Conservation (phyloP, 2,329 filamentous ascomycete species). For the Pseudogymnoascus sp. region DNA sequence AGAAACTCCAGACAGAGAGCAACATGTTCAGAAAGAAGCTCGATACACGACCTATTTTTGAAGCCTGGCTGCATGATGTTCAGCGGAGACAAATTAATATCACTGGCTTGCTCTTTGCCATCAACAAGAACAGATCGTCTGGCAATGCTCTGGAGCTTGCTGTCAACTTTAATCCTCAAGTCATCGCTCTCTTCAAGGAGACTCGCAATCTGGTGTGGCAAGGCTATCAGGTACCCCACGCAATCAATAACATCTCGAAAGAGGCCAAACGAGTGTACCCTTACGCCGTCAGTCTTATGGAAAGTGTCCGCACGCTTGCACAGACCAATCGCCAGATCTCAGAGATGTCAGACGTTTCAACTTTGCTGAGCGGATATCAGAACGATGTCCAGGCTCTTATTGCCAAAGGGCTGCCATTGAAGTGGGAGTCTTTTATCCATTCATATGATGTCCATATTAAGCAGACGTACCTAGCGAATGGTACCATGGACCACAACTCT, state of each 20-base stretch:
- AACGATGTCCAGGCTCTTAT: constrained; percentile 83
- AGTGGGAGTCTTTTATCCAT: constrained; percentile 98
- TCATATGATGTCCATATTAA: constrained; percentile 86
- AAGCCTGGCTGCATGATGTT: constrained; percentile 90
- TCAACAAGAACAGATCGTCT: constrained; percentile 79
- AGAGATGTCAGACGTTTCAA: constrained; percentile 78
- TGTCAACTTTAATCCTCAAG: constrained; percentile 95
- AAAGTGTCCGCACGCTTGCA: constrained; percentile 88
- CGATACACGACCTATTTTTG: constrained; percentile 86
- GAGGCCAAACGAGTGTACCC: constrained; percentile 98
- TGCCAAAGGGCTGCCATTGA: constrained; percentile 76
- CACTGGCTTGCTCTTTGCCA: constrained; percentile 82
- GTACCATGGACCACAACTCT: constrained; percentile 44
- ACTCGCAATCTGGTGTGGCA: constrained; percentile 94
- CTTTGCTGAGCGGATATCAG: constrained; percentile 82
- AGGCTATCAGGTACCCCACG: constrained; percentile 87
- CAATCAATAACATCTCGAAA: constrained; percentile 91
- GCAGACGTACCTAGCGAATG: constrained; percentile 48
- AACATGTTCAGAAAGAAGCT: constrained; percentile 94
- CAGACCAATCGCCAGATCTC: constrained; percentile 81
- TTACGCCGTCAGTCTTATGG: constrained; percentile 96
- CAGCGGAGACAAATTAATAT: constrained; percentile 84
- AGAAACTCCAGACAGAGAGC: constrained; percentile 86
- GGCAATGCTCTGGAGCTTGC: constrained; percentile 81
- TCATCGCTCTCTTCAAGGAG: constrained; percentile 98